These are phyloP conservation scores for Saraca asoca DNA, from an alignment of 331 rosid species.

Conservation along the genomic window DNA sequence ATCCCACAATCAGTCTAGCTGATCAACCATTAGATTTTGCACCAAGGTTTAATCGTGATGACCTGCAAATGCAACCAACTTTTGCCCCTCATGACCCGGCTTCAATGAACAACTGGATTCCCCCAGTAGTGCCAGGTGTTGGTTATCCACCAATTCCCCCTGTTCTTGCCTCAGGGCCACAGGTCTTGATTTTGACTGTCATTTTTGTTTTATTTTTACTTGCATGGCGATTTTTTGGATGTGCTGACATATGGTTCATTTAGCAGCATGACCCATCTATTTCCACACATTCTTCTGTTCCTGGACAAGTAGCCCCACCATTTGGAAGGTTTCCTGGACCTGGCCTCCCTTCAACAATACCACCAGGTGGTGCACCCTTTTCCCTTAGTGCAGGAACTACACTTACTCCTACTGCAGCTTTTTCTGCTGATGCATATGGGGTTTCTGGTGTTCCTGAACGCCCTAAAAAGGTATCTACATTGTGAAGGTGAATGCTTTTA, in stretches of 20 bases:
- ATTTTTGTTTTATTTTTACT: constrained; percentile 18
- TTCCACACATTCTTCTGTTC: constrained; percentile 52
- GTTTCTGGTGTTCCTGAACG: constrained; percentile 79
- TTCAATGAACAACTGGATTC: constrained; percentile 68
- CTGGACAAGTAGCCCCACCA: constrained; percentile 66
- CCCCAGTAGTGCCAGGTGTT: constrained; percentile 62
- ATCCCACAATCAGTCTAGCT: constrained; percentile 59
- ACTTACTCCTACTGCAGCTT: constrained; percentile 59
- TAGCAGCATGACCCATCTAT: constrained; percentile 77
- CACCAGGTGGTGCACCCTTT: constrained; percentile 64
- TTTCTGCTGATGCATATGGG: constrained; percentile 81
- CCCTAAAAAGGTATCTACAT: constrained; percentile 75
- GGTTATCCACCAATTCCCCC: constrained; percentile 70
- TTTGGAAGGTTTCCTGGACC: constrained; percentile 88
- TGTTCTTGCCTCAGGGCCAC: constrained; percentile 69
- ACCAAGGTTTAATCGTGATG: constrained; percentile 67
- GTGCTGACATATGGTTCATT: constrained; percentile 44
- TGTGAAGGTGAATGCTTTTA: constrained; percentile 32
- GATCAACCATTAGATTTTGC: constrained; percentile 96
- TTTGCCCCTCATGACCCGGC: constrained; percentile 65
- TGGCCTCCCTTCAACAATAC: constrained; percentile 61
- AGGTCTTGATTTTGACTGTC: constrained; percentile 55
- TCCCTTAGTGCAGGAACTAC: constrained; percentile 57
- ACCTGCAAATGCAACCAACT: constrained; percentile 58
- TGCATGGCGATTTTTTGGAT: constrained; percentile 30